Evolutionary conservation across 2,329 filamentous ascomycete species (phyloP).

Genomic region (Ophiostoma montium): DNA sequence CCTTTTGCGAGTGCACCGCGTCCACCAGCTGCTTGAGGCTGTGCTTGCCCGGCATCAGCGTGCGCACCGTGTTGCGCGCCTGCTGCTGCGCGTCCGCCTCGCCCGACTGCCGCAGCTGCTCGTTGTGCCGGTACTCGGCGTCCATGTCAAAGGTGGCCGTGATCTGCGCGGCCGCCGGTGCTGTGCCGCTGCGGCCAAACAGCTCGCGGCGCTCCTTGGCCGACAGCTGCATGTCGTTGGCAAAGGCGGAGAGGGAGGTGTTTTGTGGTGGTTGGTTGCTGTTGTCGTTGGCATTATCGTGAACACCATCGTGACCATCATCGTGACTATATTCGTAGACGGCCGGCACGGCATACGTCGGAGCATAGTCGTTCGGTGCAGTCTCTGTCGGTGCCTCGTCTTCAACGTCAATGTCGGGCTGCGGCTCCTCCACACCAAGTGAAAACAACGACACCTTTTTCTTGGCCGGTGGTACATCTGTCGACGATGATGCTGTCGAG

Average conservation of each 20-base stretch:
- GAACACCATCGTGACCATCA: no score
- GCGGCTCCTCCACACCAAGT: conserved; percentile 1
- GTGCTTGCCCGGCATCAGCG: conserved; percentile 79
- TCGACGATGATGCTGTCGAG: not conserved
- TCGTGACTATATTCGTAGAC: no score
- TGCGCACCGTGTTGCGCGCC: conserved; percentile 67
- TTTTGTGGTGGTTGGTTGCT: conserved; percentile 13
- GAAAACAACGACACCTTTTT: not conserved
- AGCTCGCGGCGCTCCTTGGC: conserved; percentile 66
- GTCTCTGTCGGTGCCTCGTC: not conserved
- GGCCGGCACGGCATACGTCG: not conserved
- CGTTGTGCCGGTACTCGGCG: conserved; percentile 73
- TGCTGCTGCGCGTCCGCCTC: conserved; percentile 58
- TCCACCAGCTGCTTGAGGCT: conserved; percentile 77
- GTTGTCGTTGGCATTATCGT: not conserved
- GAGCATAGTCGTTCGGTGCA: not conserved
- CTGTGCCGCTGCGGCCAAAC: conserved; percentile 53
- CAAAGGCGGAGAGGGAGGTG: conserved; percentile 51
- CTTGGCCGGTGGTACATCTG: not conserved
- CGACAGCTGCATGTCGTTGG: conserved; percentile 65
- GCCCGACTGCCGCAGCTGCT: conserved; percentile 55
- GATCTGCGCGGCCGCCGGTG: conserved; percentile 35
- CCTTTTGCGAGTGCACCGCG: conserved; percentile 66
- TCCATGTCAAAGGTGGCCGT: conserved; percentile 84
- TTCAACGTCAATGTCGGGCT: not conserved